Percentiles rank a stretch among this genome's conserved stretches.
phyloP scores from a whole-genome alignment of 306 rosid genomes.

The Coriaria nepalensis region DNA sequence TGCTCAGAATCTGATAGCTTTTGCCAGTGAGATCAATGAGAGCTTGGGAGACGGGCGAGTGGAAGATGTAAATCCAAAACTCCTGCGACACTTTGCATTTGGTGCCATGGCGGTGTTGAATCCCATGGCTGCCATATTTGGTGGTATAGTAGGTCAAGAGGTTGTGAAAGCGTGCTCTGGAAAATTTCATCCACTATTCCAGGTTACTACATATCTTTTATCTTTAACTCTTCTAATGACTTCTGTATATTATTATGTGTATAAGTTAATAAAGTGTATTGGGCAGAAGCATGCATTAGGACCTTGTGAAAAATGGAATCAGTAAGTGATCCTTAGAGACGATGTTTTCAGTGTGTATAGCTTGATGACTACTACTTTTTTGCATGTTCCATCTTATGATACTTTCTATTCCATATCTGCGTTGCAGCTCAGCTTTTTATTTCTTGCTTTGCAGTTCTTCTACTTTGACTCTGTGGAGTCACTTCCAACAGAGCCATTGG shows the following conservation, averaged over 20 bases:
- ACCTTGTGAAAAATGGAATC: no score
- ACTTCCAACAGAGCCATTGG: conserved; percentile 74
- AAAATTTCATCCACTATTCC: conserved; percentile 89
- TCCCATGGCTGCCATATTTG: conserved; percentile 99
- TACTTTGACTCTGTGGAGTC: conserved; percentile 93
- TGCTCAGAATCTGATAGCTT: conserved; percentile 50
- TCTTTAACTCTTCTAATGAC: background rate
- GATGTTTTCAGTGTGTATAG: no score
- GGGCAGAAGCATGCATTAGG: no score
- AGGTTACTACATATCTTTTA: conserved; percentile 28
- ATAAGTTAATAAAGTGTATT: background rate
- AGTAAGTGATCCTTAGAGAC: no score
- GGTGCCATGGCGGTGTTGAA: conserved; percentile 88
- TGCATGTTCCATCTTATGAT: background rate
- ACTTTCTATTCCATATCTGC: background rate
- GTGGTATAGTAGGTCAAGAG: conserved; percentile 97
- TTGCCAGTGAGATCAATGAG: conserved; percentile 44
- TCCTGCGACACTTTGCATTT: conserved; percentile 62
- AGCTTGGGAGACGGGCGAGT: conserved; percentile 42
- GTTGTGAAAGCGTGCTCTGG: conserved; percentile 97
- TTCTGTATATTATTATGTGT: conserved; percentile 1
- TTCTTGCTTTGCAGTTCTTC: conserved; percentile 52
- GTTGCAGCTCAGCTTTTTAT: conserved; percentile 13
- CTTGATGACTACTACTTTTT: no score
- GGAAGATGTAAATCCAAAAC: conserved; percentile 65